Conservation (phyloP, 257 asterid species). For the Rehmannia glutinosa region DNA sequence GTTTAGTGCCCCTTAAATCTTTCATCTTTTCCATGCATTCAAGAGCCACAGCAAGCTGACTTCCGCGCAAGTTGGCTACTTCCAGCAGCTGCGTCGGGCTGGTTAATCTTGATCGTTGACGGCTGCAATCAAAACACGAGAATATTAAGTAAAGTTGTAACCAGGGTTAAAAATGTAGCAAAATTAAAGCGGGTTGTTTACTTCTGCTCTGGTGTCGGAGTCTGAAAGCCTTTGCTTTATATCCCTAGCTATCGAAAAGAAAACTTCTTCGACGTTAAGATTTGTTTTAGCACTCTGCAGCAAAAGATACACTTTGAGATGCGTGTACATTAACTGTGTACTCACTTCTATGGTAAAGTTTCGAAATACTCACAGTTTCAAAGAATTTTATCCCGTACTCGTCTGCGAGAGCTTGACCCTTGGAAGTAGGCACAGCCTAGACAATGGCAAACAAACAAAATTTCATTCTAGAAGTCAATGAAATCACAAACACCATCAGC, state of each 20-base stretch:
- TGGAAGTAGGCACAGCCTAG: slow-evolving; percentile 82
- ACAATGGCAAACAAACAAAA: slow-evolving; percentile 12
- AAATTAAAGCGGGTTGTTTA: slow-evolving; percentile 11
- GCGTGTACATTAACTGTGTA: background rate
- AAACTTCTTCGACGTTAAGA: slow-evolving; percentile 80
- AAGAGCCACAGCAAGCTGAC: slow-evolving; percentile 82
- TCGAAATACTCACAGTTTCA: slow-evolving; percentile 62
- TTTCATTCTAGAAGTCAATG: background rate
- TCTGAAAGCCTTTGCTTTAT: slow-evolving; percentile 86
- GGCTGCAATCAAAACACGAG: slow-evolving; percentile 40
- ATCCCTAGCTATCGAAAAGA: slow-evolving; percentile 83
- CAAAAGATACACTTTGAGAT: background rate
- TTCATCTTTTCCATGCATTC: slow-evolving; percentile 13
- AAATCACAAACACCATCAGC: background rate
- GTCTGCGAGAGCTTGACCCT: slow-evolving; percentile 87
- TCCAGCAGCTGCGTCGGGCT: slow-evolving; percentile 44
- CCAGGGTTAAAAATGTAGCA: background rate
- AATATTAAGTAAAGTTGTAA: background rate
- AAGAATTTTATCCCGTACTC: slow-evolving; percentile 84
- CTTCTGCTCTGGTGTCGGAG: slow-evolving; percentile 67
- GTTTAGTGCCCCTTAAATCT: background rate
- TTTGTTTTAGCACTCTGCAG: slow-evolving; percentile 84
- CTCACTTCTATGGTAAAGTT: background rate
- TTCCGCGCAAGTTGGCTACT: slow-evolving; percentile 48
- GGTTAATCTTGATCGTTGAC: slow-evolving; percentile 60